Percentiles rank a stretch among this genome's conserved stretches.
These are phyloP conservation scores for Leonotis leonurus DNA, from an alignment of 257 asterid species.

Conservation along the genomic window DNA sequence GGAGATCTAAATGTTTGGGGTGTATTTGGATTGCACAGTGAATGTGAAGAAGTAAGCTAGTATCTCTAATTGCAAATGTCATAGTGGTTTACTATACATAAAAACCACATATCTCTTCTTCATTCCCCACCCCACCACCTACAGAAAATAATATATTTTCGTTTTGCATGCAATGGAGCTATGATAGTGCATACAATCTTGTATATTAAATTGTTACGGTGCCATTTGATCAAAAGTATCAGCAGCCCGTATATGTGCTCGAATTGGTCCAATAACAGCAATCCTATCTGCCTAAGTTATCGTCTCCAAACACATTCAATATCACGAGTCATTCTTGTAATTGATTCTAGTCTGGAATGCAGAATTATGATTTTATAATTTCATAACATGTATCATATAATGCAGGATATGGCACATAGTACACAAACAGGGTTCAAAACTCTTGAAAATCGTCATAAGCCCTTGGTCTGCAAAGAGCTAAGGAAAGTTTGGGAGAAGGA, in stretches of 20 bases:
- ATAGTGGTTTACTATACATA: background rate
- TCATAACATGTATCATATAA: background rate
- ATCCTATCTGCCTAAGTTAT: no score
- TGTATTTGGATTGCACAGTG: no score
- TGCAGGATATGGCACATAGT: conserved; percentile 57
- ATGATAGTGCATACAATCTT: background rate
- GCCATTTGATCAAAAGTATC: background rate
- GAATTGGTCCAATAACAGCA: background rate
- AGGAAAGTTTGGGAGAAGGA: conserved; percentile 57
- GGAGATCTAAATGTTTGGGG: no score
- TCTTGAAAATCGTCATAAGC: conserved; percentile 60
- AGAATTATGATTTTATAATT: background rate
- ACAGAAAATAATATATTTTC: background rate
- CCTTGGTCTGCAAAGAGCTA: conserved; percentile 76
- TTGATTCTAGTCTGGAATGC: background rate
- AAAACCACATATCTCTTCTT: background rate
- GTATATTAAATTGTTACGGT: background rate
- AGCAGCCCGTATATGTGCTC: background rate
- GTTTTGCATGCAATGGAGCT: background rate
- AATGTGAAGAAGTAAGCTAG: no score
- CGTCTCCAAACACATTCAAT: background rate
- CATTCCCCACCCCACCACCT: background rate
- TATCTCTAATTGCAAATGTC: conserved; percentile 2
- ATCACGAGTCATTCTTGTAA: background rate
- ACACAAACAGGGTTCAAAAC: conserved; percentile 54